These are phyloP conservation scores for Leucocoprinus sp. DNA, from an alignment of 768 basidiomycete genomes.

Conservation along the genomic window DNA sequence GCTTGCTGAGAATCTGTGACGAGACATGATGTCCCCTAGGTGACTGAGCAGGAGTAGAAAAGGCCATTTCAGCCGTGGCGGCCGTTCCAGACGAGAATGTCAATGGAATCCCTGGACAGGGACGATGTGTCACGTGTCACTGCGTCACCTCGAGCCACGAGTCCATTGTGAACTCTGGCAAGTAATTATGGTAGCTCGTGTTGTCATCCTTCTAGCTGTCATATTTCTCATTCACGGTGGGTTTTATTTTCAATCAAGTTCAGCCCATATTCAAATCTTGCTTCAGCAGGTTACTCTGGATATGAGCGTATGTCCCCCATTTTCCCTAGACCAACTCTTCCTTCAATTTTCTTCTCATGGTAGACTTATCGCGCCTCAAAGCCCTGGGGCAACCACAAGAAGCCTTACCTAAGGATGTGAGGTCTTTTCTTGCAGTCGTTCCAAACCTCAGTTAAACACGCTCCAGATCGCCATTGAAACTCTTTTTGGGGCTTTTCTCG, in stretches of 20 bases:
- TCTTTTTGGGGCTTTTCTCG: conserved; percentile 52
- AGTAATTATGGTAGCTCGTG: conserved; percentile 34
- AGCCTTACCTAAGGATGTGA: conserved; percentile 55
- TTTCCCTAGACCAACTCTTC: not conserved
- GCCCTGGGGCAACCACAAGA: conserved; percentile 67
- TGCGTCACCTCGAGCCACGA: conserved; percentile 10
- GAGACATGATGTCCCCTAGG: conserved; percentile 69
- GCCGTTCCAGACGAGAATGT: not conserved
- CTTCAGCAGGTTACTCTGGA: conserved; percentile 66
- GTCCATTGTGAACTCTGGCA: conserved; percentile 1
- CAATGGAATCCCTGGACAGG: not conserved
- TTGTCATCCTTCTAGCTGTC: conserved; percentile 38
- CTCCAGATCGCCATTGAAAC: conserved; percentile 62
- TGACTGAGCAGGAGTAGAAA: conserved; percentile 63
- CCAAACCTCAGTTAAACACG: not conserved
- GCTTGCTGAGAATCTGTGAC: conserved; percentile 60
- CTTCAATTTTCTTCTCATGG: conserved; percentile 6
- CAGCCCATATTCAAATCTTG: conserved; percentile 2
- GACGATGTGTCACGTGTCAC: conserved; percentile 21
- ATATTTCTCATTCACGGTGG: conserved; percentile 49
- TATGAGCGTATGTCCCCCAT: conserved; percentile 56
- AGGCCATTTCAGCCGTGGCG: conserved; percentile 47
- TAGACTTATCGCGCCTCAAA: conserved; percentile 72
- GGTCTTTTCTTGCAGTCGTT: conserved; percentile 11
- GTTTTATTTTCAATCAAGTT: conserved; percentile 10